Percentiles rank a stretch among this genome's conserved stretches.
Evolutionary conservation across 371 early-diverging fungal species (phyloP).

Genomic region (Lichtheimia corymbifera): DNA sequence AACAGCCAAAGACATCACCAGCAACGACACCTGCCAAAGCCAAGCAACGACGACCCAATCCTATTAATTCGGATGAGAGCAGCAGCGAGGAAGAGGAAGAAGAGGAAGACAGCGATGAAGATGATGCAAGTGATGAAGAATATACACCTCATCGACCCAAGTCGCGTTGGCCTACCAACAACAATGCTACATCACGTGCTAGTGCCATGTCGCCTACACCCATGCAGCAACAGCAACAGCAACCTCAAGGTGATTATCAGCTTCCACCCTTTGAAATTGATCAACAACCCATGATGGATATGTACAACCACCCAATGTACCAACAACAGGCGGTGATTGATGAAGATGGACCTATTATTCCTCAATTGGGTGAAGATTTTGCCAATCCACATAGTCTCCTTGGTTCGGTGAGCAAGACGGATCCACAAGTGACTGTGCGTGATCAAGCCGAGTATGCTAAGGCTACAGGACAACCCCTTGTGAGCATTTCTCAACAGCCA

Average conservation of each 20-base stretch:
- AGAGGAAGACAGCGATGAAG: slow-evolving; percentile 15
- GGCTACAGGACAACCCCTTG: slow-evolving; percentile 34
- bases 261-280: slow-evolving; percentile 2
- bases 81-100: slow-evolving; percentile 11
- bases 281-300: slow-evolving; percentile 2
- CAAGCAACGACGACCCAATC: neutral
- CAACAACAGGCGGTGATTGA: slow-evolving; percentile 10
- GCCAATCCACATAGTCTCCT: slow-evolving; percentile 30
- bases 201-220: slow-evolving; percentile 4
- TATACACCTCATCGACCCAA: slow-evolving; percentile 15
- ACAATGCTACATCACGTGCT: slow-evolving; percentile 1
- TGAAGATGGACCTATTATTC: slow-evolving; percentile 34
- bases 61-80: neutral
- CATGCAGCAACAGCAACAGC: slow-evolving; percentile 6
- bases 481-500: slow-evolving; percentile 30
- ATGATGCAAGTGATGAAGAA: slow-evolving; percentile 10
- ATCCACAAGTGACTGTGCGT: slow-evolving; percentile 31
- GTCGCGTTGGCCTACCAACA: slow-evolving; percentile 14
- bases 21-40: neutral
- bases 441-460: slow-evolving; percentile 47
- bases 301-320: slow-evolving; percentile 6
- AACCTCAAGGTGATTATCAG: neutral
- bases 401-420: slow-evolving; percentile 27
- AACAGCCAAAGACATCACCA: neutral
- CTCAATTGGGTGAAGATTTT: slow-evolving; percentile 27